Conservation (phyloP, 306 rosid genomes). For the Acmispon strigosus region DNA sequence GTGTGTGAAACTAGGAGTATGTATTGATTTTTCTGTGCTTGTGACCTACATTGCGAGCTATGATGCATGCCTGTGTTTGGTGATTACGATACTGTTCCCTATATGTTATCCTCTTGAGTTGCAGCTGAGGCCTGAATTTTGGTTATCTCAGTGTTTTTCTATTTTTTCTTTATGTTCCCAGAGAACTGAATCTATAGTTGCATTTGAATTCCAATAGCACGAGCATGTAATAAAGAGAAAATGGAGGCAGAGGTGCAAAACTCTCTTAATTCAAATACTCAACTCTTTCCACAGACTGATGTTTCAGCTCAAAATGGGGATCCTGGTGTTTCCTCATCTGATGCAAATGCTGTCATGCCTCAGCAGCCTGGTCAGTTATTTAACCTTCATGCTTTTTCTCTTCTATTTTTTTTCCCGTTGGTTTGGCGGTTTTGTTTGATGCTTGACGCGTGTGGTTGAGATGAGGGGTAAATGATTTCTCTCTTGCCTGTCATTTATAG, state of each 20-base stretch:
- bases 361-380: conserved; percentile 53
- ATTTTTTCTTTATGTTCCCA: background rate
- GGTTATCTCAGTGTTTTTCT: background rate
- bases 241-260: conserved; percentile 53
- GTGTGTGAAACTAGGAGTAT: background rate
- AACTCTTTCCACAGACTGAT: conserved; percentile 33
- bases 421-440: background rate
- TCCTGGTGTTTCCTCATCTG: conserved; percentile 37
- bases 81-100: background rate
- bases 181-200: conserved; percentile 18
- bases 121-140: conserved; percentile 4
- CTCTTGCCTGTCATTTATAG: conserved; percentile 17
- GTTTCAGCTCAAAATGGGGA: conserved; percentile 47
- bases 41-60: conserved; percentile 24
- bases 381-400: background rate
- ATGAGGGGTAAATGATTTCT: conserved; percentile 15
- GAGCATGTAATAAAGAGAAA: conserved; percentile 12
- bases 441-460: conserved; percentile 18
- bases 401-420: background rate
- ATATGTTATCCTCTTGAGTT: background rate
- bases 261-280: conserved; percentile 33
- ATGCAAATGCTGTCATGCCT: conserved; percentile 28
- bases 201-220: conserved; percentile 14
- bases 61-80: background rate
- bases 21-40: conserved; percentile 12